phyloP scores from a whole-genome alignment of 2,329 filamentous ascomycete genomes.

The Ceratocystis alfenasii region DNA sequence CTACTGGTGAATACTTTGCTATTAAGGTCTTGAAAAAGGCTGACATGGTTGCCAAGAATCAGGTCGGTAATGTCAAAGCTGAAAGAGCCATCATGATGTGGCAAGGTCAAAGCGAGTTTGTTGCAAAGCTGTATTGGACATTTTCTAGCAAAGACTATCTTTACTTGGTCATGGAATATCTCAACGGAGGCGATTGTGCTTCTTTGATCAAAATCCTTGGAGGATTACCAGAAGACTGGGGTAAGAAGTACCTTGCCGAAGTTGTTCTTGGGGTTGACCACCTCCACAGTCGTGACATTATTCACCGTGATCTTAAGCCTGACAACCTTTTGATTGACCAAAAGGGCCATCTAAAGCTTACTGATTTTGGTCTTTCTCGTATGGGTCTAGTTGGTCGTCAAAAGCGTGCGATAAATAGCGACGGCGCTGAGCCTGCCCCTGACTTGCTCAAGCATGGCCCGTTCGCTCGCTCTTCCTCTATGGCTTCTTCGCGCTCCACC shows the following conservation, averaged over 20 bases:
- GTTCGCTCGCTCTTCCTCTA: slow-evolving; percentile 72
- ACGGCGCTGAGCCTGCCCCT: slow-evolving; percentile 68
- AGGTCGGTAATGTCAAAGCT: slow-evolving; percentile 97
- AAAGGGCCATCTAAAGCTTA: slow-evolving; percentile 90
- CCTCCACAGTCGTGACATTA: slow-evolving; percentile 84
- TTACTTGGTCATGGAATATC: slow-evolving; percentile 97
- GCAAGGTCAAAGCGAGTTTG: slow-evolving; percentile 98
- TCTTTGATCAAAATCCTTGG: slow-evolving; percentile 91
- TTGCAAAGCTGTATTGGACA: slow-evolving; percentile 98
- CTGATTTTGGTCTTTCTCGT: slow-evolving; percentile 90
- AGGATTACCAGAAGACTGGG: slow-evolving; percentile 91
- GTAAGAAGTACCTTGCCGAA: slow-evolving; percentile 92
- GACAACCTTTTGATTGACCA: slow-evolving; percentile 96
- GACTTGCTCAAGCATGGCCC: slow-evolving; percentile 87
- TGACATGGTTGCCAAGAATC: slow-evolving; percentile 99
- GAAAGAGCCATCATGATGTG: slow-evolving; percentile 99
- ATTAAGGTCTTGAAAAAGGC: slow-evolving; percentile 98
- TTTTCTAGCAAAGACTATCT: slow-evolving; percentile 99
- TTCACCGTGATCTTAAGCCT: slow-evolving; percentile 92
- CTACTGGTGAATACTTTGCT: slow-evolving; percentile 93
- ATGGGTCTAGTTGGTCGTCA: slow-evolving; percentile 96
- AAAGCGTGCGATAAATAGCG: slow-evolving; percentile 75
- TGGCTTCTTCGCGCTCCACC: slow-evolving; percentile 81
- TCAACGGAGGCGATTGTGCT: slow-evolving; percentile 94
- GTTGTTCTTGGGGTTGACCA: slow-evolving; percentile 96